Evolutionary conservation across 768 basidiomycete genomes (phyloP).

Genomic region (Pulveroboletus frians): DNA sequence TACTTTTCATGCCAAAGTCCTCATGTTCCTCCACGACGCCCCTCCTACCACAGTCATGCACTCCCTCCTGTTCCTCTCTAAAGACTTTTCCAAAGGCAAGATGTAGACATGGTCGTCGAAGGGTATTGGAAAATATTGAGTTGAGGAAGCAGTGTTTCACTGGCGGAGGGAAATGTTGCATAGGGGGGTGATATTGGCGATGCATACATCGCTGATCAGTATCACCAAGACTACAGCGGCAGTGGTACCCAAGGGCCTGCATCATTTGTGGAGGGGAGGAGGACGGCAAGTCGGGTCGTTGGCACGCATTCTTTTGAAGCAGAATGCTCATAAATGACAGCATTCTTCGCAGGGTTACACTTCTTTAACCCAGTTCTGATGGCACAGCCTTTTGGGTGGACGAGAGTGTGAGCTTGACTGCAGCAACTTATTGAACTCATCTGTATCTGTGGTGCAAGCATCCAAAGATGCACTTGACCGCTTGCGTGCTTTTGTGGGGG

Average conservation of each 20-base stretch:
- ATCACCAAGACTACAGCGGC: constrained; percentile 90
- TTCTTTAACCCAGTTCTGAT: constrained; percentile 98
- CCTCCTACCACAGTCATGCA: constrained; percentile 69
- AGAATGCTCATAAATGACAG: not conserved
- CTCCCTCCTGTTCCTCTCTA: constrained; percentile 68
- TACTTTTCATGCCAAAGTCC: constrained; percentile 78
- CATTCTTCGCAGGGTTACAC: constrained; percentile 56
- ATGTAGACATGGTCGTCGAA: constrained; percentile 91
- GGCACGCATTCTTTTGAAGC: constrained; percentile 40
- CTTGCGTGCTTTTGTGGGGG: constrained; percentile 74
- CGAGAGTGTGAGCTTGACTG: not conserved
- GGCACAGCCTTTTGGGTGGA: constrained; percentile 38
- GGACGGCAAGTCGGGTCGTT: constrained; percentile 70
- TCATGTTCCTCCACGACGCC: constrained; percentile 81
- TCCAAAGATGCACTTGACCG: constrained; percentile 68
- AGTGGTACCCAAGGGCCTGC: constrained; percentile 58
- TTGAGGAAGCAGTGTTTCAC: constrained; percentile 78
- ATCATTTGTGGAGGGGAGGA: constrained; percentile 58
- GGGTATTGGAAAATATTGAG: constrained; percentile 77
- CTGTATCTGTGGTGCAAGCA: constrained; percentile 91
- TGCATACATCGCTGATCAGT: constrained; percentile 92
- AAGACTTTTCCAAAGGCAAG: constrained; percentile 83
- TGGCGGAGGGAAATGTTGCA: constrained; percentile 62
- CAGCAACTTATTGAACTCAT: constrained; percentile 94
- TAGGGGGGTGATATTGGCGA: constrained; percentile 76